Conservation (phyloP, 2,329 filamentous ascomycete species). For the Metarhizium guizhouense region DNA sequence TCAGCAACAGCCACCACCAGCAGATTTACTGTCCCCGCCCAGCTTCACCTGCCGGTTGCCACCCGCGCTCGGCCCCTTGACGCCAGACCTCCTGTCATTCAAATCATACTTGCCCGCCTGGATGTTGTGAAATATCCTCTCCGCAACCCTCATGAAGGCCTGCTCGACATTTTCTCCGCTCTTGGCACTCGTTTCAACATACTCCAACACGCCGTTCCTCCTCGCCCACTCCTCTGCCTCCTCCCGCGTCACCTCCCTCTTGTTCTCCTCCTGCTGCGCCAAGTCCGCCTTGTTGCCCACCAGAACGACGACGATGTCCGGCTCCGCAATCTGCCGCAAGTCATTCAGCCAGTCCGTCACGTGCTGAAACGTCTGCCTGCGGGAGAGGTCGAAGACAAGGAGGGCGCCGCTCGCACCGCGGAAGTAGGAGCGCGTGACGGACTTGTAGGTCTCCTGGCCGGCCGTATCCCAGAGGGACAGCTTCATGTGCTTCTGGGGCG, state of each 20-base stretch:
- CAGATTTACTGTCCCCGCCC: slow-evolving; percentile 26
- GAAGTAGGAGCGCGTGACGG: slow-evolving; percentile 89
- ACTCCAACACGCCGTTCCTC: slow-evolving; percentile 77
- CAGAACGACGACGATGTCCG: slow-evolving; percentile 86
- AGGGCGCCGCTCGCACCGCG: slow-evolving; percentile 64
- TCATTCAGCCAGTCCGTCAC: slow-evolving; percentile 93
- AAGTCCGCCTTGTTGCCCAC: slow-evolving; percentile 95
- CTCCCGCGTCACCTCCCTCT: slow-evolving; percentile 68
- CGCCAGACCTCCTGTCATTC: slow-evolving; percentile 84
- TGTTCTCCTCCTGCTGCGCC: slow-evolving; percentile 46
- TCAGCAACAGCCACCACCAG: slow-evolving; percentile 39
- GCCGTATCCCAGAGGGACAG: slow-evolving; percentile 92
- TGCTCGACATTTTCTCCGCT: slow-evolving; percentile 88
- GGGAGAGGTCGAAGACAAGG: slow-evolving; percentile 89
- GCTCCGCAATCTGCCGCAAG: slow-evolving; percentile 87
- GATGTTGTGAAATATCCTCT: slow-evolving; percentile 94
- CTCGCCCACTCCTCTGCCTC: slow-evolving; percentile 89
- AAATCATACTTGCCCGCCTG: slow-evolving; percentile 91
- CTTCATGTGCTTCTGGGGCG: slow-evolving; percentile 74
- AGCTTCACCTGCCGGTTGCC: slow-evolving; percentile 38
- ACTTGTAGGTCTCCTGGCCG: slow-evolving; percentile 96
- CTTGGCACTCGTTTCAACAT: slow-evolving; percentile 95
- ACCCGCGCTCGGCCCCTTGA: slow-evolving; percentile 61
- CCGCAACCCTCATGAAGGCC: slow-evolving; percentile 87
- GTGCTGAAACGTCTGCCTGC: slow-evolving; percentile 75